These are phyloP conservation scores for Berkeleyomyces rouxiae DNA, from an alignment of 2,329 filamentous ascomycete genomes.

Conservation along the genomic window DNA sequence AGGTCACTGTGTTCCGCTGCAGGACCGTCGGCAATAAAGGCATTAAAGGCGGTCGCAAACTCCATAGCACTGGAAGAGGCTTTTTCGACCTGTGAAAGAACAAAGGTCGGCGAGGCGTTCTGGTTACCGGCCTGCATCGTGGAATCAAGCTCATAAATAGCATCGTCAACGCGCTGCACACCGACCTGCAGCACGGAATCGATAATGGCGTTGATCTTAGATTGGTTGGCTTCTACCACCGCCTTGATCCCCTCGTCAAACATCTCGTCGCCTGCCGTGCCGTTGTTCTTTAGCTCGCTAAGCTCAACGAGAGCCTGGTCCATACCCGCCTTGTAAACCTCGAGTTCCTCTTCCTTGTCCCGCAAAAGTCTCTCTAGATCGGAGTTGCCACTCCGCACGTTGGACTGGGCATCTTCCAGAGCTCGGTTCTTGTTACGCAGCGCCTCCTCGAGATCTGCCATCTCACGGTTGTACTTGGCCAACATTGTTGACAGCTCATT, in stretches of 20 bases:
- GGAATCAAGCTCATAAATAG: slow-evolving; percentile 91
- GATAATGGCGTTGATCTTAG: slow-evolving; percentile 94
- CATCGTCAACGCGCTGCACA: slow-evolving; percentile 86
- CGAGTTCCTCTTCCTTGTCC: slow-evolving; percentile 94
- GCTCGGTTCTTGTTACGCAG: slow-evolving; percentile 74
- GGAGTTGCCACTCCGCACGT: slow-evolving; percentile 61
- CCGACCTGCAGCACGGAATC: slow-evolving; percentile 90
- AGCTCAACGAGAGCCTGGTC: slow-evolving; percentile 88
- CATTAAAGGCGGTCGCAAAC: slow-evolving; percentile 95
- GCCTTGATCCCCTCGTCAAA: slow-evolving; percentile 85
- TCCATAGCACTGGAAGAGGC: slow-evolving; percentile 87
- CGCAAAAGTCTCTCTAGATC: slow-evolving; percentile 74
- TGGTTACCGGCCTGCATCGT: slow-evolving; percentile 98
- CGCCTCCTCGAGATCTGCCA: slow-evolving; percentile 89
- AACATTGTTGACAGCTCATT: slow-evolving; percentile 90
- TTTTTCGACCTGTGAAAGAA: slow-evolving; percentile 94
- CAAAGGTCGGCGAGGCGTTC: slow-evolving; percentile 86
- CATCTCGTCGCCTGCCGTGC: slow-evolving; percentile 50
- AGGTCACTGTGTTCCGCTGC: slow-evolving; percentile 80
- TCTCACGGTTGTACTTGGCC: slow-evolving; percentile 90
- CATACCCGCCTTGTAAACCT: slow-evolving; percentile 96
- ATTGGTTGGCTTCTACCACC: slow-evolving; percentile 67
- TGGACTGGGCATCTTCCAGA: slow-evolving; percentile 66
- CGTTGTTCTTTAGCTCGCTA: slow-evolving; percentile 63
- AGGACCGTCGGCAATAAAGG: slow-evolving; percentile 91